Conservation (phyloP, 176 grass and related monocot species). For the Poa annua region DNA sequence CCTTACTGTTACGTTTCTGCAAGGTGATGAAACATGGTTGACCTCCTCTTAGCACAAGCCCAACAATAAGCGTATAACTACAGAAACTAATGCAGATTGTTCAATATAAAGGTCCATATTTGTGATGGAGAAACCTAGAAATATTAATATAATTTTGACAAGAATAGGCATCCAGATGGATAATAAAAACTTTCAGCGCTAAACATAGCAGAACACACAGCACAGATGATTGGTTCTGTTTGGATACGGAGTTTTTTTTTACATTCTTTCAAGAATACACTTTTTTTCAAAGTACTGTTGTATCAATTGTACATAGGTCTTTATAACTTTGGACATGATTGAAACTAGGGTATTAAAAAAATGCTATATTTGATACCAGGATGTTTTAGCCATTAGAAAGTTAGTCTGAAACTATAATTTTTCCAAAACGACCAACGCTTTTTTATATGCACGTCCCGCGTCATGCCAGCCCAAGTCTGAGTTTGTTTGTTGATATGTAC, state of each 20-base stretch:
- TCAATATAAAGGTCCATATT: not conserved
- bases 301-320: not conserved
- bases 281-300: not conserved
- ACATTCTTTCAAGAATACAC: not conserved
- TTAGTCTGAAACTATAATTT: not conserved
- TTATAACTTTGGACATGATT: not conserved
- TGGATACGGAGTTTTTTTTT: not conserved
- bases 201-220: not conserved
- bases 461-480: too few relatives aligned
- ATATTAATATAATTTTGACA: not conserved
- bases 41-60: slow-evolving; percentile 24
- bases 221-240: not conserved
- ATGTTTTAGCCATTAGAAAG: not conserved
- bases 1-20: slow-evolving; percentile 70
- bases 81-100: not conserved
- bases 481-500: not conserved
- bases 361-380: not conserved
- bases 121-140: not conserved
- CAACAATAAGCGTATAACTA: not conserved
- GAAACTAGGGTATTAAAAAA: not conserved
- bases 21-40: slow-evolving; percentile 19
- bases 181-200: not conserved
- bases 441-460: too few relatives aligned
- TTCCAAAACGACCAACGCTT: too few relatives aligned
- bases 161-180: not conserved